phyloP scores from a whole-genome alignment of 1,284 basidiomycete genomes.

The Cutaneotrichosporon sp. region DNA sequence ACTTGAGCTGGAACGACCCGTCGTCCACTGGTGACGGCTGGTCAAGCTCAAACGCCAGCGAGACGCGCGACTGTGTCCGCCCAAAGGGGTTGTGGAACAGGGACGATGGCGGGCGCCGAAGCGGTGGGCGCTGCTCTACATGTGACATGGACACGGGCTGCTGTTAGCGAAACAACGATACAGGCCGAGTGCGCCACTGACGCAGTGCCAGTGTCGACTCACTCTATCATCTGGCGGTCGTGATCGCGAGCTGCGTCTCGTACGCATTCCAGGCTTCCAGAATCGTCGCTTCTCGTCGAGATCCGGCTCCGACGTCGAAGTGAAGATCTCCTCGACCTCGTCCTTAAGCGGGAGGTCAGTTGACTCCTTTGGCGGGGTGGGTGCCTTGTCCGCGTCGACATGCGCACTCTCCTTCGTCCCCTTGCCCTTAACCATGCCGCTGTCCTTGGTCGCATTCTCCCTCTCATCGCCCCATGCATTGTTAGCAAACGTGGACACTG shows the following conservation, averaged over 20 bases:
- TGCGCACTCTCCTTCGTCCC: neutral
- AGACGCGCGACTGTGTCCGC: constrained; percentile 31
- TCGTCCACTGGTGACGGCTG: constrained; percentile 24
- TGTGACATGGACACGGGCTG: constrained; percentile 5
- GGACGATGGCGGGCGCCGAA: constrained; percentile 35
- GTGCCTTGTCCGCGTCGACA: too few species aligned
- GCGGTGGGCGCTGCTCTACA: neutral
- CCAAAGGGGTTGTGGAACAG: constrained; percentile 37
- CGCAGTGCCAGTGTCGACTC: neutral
- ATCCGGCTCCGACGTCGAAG: neutral
- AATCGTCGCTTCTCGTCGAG: constrained; percentile 3
- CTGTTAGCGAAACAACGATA: too few species aligned
- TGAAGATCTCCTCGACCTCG: constrained; percentile 13
- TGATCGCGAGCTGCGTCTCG: neutral
- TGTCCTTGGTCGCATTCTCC: neutral
- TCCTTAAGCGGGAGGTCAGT: neutral
- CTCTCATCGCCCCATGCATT: neutral
- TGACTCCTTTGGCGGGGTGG: too few species aligned
- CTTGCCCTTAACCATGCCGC: neutral
- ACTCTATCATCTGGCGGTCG: neutral
- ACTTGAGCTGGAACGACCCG: constrained; percentile 43
- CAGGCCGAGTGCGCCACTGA: too few species aligned
- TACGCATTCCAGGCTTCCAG: constrained; percentile 4
- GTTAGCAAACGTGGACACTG: neutral
- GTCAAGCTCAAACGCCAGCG: constrained; percentile 26